phyloP scores from a whole-genome alignment of 1,139 yeast species.

The Pichia sp. region DNA sequence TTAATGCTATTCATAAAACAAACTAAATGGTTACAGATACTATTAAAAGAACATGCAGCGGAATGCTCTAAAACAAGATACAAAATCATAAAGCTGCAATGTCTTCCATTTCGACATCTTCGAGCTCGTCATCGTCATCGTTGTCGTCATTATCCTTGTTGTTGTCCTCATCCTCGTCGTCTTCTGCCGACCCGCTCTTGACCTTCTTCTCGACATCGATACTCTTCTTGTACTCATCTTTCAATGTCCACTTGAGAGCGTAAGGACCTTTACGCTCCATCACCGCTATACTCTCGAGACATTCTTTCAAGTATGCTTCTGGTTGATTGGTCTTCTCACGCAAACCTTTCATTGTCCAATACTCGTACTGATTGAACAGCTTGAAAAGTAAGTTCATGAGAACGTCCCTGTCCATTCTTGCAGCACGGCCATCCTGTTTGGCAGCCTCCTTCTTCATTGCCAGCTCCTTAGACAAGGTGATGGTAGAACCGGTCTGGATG shows the following conservation, averaged over 20 bases:
- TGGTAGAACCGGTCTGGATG: constrained; percentile 59
- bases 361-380: constrained; percentile 90
- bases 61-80: not conserved
- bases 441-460: constrained; percentile 35
- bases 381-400: constrained; percentile 82
- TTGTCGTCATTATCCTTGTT: constrained; percentile 39
- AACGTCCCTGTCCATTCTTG: constrained; percentile 91
- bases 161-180: constrained; percentile 38
- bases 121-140: constrained; percentile 29
- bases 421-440: constrained; percentile 77
- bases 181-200: constrained; percentile 48
- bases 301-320: constrained; percentile 86
- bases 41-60: not conserved
- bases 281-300: constrained; percentile 83
- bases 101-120: constrained; percentile 35
- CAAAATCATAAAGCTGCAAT: constrained; percentile 25
- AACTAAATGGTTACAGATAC: not conserved
- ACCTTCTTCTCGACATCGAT: constrained; percentile 76
- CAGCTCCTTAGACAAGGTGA: constrained; percentile 56
- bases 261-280: constrained; percentile 94
- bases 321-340: constrained; percentile 96
- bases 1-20: not conserved
- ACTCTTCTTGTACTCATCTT: constrained; percentile 82
- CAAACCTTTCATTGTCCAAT: constrained; percentile 93
- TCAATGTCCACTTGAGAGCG: constrained; percentile 83